Base-by-base conservation (phyloP, 768 basidiomycete genomes). In the Tricholomella constricta region DNA sequence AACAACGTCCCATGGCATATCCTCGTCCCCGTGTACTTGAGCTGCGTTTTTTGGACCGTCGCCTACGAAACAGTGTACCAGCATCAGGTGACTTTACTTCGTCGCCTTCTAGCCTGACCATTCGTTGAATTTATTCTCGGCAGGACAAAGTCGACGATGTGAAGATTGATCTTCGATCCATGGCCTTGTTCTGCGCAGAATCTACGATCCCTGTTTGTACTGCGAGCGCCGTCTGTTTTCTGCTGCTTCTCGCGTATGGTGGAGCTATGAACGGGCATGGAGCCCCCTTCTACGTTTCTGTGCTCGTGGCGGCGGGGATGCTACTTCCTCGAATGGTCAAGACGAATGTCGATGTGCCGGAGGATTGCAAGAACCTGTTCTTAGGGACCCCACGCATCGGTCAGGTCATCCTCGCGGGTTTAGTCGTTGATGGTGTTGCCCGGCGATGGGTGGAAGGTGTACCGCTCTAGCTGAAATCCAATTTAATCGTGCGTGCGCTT, bases 91-190 rank as follows among this genome's bases (percentile, higher is more conserved):
- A 45, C 6, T n/a, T 15, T 20, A 20, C 35, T 17, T 7, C 32
- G 17, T 26, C 15, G 22, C 19, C 3, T 27, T 38, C 34, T 29
- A n/a, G n/a, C n/a, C 20, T 20, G 35, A 4, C 11, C 6, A 31
- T 31, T 31, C 29, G 29, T 31, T 11, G 6, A 31, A 31, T n/a
- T n/a, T n/a, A 31, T 11, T 31, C 6, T 31, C 7, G 17, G 77
- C 68, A 85, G 77, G 84, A 86, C 67, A 82, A 82, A 59, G 57
- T 69, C 22, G 84, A 86, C 67, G 84, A 86, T 62, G 59, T 77
- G 31, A 68, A 72, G 36, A 81, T 77, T 15, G 82, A 81, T 23
- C 75, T 87, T 46, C 76, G 81, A 63, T 85, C 83, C 14, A 82
- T 79, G 44, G 84, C 84, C 2, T 68, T 85, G 26, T 73, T 82